These are phyloP conservation scores for Kokia cookei DNA, from an alignment of 441 rosid genomes.

Conservation along the genomic window DNA sequence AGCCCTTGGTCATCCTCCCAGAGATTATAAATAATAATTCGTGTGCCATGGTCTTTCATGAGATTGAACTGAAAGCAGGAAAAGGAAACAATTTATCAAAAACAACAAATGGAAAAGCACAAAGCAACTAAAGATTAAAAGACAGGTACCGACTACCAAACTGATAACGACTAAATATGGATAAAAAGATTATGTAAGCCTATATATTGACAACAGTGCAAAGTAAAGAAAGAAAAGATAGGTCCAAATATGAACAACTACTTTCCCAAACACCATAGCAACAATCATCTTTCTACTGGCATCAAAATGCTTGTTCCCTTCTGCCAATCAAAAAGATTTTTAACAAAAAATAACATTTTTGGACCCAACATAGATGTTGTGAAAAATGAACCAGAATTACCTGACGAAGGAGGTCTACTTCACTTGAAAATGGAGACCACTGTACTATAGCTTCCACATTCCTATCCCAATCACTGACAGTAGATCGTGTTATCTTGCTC, in stretches of 20 bases:
- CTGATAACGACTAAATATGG: background rate
- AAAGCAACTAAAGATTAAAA: background rate
- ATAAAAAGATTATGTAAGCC: background rate
- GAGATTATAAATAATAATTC: conserved; percentile 78
- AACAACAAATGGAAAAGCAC: background rate
- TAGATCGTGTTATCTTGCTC: conserved; percentile 48
- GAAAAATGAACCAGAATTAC: conserved; percentile 26
- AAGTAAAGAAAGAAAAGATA: background rate
- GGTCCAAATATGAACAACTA: background rate
- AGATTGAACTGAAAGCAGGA: conserved; percentile 41
- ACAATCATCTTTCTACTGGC: background rate
- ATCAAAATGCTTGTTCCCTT: background rate
- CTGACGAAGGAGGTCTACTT: conserved; percentile 76
- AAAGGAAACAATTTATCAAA: background rate
- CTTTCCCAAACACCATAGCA: background rate
- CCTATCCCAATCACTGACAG: conserved; percentile 56
- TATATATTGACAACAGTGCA: background rate
- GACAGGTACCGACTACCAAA: background rate
- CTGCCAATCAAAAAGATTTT: background rate
- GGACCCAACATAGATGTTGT: background rate
- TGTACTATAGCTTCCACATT: conserved; percentile 63
- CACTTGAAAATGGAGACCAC: conserved; percentile 82
- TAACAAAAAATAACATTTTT: background rate
- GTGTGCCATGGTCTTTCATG: conserved; percentile 73
- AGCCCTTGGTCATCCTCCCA: conserved; percentile 93